Percentiles rank a stretch among this genome's conserved stretches.
Conservation (phyloP, 2,329 filamentous ascomycete species). For the Domatiomyces globalis region DNA sequence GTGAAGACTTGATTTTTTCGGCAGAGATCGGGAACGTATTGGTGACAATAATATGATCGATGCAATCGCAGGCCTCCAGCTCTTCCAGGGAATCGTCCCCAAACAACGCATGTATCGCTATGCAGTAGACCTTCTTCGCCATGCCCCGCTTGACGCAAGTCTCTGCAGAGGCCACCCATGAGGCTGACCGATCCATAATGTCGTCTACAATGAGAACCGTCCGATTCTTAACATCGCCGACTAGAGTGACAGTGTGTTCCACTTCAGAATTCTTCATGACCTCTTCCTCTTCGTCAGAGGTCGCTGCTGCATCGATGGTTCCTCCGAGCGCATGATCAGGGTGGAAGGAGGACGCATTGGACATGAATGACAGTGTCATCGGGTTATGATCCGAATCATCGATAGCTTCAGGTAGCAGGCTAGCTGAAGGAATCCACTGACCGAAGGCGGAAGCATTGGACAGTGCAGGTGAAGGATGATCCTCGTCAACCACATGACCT, state of each 20-base stretch:
- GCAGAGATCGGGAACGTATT: slow-evolving; percentile 89
- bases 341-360: slow-evolving; percentile 60
- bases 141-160: slow-evolving; percentile 74
- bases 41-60: slow-evolving; percentile 85
- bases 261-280: slow-evolving; percentile 64
- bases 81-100: slow-evolving; percentile 79
- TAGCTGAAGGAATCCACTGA: slow-evolving; percentile 36
- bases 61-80: slow-evolving; percentile 82
- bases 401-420: slow-evolving; percentile 33
- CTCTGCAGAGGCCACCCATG: slow-evolving; percentile 95
- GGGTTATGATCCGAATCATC: slow-evolving; percentile 54
- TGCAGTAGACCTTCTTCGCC: slow-evolving; percentile 91
- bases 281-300: slow-evolving; percentile 86
- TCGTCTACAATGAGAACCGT: slow-evolving; percentile 93
- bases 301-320: slow-evolving; percentile 66
- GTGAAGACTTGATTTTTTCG: slow-evolving; percentile 53
- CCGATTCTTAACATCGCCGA: slow-evolving; percentile 78
- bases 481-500: slow-evolving; percentile 88
- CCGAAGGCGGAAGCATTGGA: slow-evolving; percentile 52
- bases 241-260: slow-evolving; percentile 94
- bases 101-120: slow-evolving; percentile 92
- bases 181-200: slow-evolving; percentile 95
- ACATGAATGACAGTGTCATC: slow-evolving; percentile 72
- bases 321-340: slow-evolving; percentile 64
- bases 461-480: slow-evolving; percentile 64